Evolutionary conservation across 2,329 filamentous ascomycete species (phyloP).

Genomic region (Emmonsiellopsis sp.): DNA sequence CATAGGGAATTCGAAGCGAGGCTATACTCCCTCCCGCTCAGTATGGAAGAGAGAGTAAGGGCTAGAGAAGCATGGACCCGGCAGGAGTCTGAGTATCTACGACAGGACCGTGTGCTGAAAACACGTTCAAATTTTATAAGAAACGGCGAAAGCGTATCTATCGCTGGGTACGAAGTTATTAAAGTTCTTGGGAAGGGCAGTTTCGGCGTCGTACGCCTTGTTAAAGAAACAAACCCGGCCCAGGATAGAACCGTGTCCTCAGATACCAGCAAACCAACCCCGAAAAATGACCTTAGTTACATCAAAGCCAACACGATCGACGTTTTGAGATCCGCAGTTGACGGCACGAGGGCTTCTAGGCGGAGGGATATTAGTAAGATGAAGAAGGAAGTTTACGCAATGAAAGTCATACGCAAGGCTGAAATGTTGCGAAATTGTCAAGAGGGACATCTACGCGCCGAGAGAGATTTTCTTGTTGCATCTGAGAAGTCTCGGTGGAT

Average conservation of each 20-base stretch:
- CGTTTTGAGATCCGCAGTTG: constrained; percentile 15
- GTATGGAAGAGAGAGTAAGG: constrained; percentile 46
- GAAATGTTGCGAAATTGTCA: constrained; percentile 86
- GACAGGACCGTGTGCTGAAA: constrained; percentile 63
- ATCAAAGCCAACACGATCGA: constrained; percentile 13
- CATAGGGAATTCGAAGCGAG: constrained; percentile 54
- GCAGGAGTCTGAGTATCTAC: constrained; percentile 65
- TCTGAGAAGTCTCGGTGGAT: constrained; percentile 87
- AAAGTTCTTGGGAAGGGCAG: constrained; percentile 85
- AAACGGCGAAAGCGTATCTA: constrained; percentile 42
- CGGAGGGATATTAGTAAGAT: constrained; percentile 22
- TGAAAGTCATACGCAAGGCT: constrained; percentile 95
- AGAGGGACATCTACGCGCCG: constrained; percentile 83
- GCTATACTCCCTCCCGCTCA: constrained; percentile 50
- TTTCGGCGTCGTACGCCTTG: constrained; percentile 84
- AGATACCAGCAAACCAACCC: constrained; percentile 11
- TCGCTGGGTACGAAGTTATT: constrained; percentile 67
- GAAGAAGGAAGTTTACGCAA: constrained; percentile 66
- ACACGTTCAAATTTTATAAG: constrained; percentile 42
- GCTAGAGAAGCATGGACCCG: constrained; percentile 52
- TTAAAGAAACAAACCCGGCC: constrained; percentile 51
- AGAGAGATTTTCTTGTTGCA: constrained; percentile 82
- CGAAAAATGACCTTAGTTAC: constrained; percentile 9
- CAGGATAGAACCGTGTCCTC: not conserved
- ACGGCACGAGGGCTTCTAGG: constrained; percentile 18